Evolutionary conservation across 345 rosid genomes (phyloP).

Genomic region (Hypericum androsaemum): DNA sequence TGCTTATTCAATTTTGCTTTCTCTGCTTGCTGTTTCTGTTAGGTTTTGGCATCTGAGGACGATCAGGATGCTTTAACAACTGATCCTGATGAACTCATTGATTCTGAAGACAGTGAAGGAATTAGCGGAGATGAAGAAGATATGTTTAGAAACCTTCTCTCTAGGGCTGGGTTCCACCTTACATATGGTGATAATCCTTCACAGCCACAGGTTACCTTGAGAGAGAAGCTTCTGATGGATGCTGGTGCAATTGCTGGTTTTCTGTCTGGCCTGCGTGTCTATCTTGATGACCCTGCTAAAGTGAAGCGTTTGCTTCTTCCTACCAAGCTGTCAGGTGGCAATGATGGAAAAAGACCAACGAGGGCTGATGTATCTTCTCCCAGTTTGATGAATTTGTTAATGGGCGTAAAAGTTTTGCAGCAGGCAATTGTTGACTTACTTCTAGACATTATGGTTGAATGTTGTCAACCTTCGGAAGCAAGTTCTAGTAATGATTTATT

Average conservation of each 20-base stretch:
- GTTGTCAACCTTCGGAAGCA: constrained; percentile 93
- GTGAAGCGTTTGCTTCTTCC: constrained; percentile 97
- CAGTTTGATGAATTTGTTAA: constrained; percentile 94
- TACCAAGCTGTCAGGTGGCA: constrained; percentile 61
- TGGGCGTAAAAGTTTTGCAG: constrained; percentile 99
- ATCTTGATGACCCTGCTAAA: constrained; percentile 96
- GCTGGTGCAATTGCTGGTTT: constrained; percentile 99
- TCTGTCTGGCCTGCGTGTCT: constrained; percentile 86
- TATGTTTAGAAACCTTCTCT: constrained; percentile 87
- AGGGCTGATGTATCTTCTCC: constrained; percentile 83
- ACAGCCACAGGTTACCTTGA: constrained; percentile 76
- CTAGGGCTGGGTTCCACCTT: constrained; percentile 96
- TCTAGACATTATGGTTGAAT: constrained; percentile 94
- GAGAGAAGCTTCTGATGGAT: constrained; percentile 96
- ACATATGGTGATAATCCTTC: constrained; percentile 85
- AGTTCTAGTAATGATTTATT: constrained; percentile 38
- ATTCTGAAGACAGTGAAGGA: constrained; percentile 96
- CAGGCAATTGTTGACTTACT: constrained; percentile 97
- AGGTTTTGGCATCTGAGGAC: constrained; percentile 97
- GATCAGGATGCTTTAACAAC: constrained; percentile 97
- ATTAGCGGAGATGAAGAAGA: constrained; percentile 98
- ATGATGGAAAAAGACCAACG: constrained; percentile 63
- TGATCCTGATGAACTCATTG: constrained; percentile 98
- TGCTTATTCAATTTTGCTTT: not conserved
- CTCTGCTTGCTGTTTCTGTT: constrained; percentile 15